These are phyloP conservation scores for Chloris gayana DNA, from an alignment of 176 grass and related monocot genomes.

Conservation along the genomic window DNA sequence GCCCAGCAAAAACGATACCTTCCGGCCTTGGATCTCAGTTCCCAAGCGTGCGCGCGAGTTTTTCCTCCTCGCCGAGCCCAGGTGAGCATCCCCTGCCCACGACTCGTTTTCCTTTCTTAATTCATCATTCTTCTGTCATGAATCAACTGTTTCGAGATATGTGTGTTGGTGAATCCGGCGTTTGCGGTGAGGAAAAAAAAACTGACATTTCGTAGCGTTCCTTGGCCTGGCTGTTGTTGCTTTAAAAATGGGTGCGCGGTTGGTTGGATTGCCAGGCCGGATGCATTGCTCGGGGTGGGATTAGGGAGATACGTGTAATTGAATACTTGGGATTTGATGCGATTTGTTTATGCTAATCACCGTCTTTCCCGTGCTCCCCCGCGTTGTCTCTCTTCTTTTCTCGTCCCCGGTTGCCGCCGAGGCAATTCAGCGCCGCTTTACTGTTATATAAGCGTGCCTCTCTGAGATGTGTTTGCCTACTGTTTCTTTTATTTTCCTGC, in stretches of 20 bases:
- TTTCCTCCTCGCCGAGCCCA: conserved; percentile 15
- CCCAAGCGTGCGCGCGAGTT: conserved; percentile 33
- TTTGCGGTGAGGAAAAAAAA: neutral
- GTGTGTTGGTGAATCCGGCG: conserved; percentile 36
- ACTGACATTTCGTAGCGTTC: conserved; percentile 19
- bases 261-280: conserved; percentile 40
- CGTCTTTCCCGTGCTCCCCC: conserved; percentile 11
- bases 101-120: neutral
- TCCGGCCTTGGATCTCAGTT: conserved; percentile 30
- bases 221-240: conserved; percentile 18
- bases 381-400: conserved; percentile 11
- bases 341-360: conserved; percentile 48
- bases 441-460: conserved; percentile 57
- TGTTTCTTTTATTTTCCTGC: conserved; percentile 26
- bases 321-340: conserved; percentile 49
- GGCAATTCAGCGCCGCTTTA: conserved; percentile 47
- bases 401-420: conserved; percentile 27
- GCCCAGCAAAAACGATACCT: conserved; percentile 10
- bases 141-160: conserved; percentile 40
- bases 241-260: conserved; percentile 50
- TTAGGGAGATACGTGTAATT: conserved; percentile 51
- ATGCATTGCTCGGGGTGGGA: conserved; percentile 53
- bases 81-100: conserved; percentile 42
- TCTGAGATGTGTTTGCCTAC: conserved; percentile 36
- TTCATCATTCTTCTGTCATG: conserved; percentile 3